Evolutionary conservation across 2,329 filamentous ascomycete genomes (phyloP), one percentile per base, ranked within the genome.

Genomic region (Epichloe uncinata): DNA sequence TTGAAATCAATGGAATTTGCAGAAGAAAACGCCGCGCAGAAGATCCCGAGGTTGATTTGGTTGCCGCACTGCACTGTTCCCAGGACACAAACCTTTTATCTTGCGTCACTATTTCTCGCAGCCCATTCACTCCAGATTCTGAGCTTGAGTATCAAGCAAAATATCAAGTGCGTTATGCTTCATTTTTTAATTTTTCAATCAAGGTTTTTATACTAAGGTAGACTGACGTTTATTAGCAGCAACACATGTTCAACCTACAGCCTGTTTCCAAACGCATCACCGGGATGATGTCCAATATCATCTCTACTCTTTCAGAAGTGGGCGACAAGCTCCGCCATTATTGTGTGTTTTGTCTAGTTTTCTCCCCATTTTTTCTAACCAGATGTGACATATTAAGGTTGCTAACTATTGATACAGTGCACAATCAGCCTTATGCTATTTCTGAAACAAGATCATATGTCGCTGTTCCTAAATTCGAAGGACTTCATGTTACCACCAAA

Each of bases 11-110:
- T 64, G 62, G 60, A 53, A 58, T 43, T 52, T 51, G 52, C 45
- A 59, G 58, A 46, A 60, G 53, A 54, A 64, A 65, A 51, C 61
- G 62, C 50, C 56, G 48, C 49, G 60, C 63, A 48, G 45, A 62
- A 55, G 54, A 60, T 47, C 52, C 57, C 40, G 63, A 65, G 56
- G 53, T 62, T 47, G 61, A 64, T 50, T 54, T 66, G 50, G 55
- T 63, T 55, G 59, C 56, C 49, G 53, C 58, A 34, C 36, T 54
- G 36, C 54, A 56, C 50, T 51, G 52, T 40, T 45, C 35, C 9
- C 22, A 44, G 20, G 30, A 42, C 20, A n/a, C 42, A 18, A 22
- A 13, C 11, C 41, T 18, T 30, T 16, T 16, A 42, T 48, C 48
- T 18, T 22, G 9, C 37, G 52, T 57, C 52, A 45, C 49, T n/a